Evolutionary conservation across 345 rosid genomes (phyloP).

Genomic region (Physaria fendleri): DNA sequence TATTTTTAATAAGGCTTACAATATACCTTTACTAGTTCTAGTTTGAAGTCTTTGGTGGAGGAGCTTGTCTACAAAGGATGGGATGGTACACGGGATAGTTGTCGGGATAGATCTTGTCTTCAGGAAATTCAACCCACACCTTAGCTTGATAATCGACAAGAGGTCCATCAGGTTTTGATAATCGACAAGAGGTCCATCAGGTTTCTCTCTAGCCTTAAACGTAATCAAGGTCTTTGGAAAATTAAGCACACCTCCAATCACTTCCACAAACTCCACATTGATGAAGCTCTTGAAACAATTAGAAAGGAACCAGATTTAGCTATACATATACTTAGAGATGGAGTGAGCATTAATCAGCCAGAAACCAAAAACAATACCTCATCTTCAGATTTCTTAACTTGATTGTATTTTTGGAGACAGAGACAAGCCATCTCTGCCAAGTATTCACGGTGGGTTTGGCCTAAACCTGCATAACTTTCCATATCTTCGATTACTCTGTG

Average conservation of each 20-base stretch:
- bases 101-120: not conserved
- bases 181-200: not conserved
- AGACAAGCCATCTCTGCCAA: slow-evolving; percentile 5
- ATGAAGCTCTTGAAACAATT: too few species aligned
- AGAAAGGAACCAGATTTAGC: too few species aligned
- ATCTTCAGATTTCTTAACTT: not conserved
- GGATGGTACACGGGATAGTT: too few species aligned
- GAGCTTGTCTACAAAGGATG: not conserved
- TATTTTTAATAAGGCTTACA: too few species aligned
- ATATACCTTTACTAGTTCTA: not conserved
- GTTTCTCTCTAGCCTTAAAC: not conserved
- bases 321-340: too few species aligned
- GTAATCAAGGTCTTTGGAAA: not conserved
- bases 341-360: not conserved
- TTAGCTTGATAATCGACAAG: not conserved
- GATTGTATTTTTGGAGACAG: not conserved
- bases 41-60: not conserved
- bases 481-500: not conserved
- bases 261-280: not conserved
- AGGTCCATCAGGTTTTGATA: slow-evolving; percentile 3
- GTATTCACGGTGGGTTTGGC: slow-evolving; percentile 1
- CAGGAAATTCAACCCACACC: not conserved
- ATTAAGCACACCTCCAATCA: not conserved
- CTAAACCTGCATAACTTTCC: not conserved
- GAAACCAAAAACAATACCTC: not conserved